Evolutionary conservation across 352 stramenopile species (phyloP), one percentile per base, ranked within the genome.

Genomic region (Pythium utonaiense): DNA sequence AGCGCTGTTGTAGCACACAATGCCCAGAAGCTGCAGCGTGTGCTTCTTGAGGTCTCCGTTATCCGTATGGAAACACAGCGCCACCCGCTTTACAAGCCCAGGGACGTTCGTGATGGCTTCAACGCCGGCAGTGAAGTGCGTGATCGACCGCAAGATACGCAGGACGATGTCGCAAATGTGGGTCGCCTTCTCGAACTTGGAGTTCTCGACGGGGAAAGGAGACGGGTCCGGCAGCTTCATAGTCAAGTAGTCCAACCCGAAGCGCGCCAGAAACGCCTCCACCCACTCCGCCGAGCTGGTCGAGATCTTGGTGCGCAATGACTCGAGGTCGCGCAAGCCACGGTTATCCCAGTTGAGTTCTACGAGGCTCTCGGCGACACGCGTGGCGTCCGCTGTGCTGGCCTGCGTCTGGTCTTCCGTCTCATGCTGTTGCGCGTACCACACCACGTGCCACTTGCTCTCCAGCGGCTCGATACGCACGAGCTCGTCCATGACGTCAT

Each of bases 1-100:
- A 14, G 84, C 84, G n/a, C 84, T 94, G 63, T 94, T 94, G 64
- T 94, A 94, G 44, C 84, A 94, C 9, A 94, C 73, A 59, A 94
- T 94, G 19, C 84, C 84, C 38, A 94, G 71, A 33, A 94, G 47
- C 34, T 94, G 84, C 1, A 94, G 63, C 4, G 84, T 92, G 55
- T 89, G 82, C 69, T 89, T 92, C 60, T 92, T 92, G 36, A 94
- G 48, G 36, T 92, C 79, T 22, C 71, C 78, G 69, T 89, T 88
- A 21, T 94, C 84, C 1, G 84, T 94, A 65, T 94, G 84, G 51
- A 94, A 94, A 56, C 84, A 94, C 16, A 94, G 67, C 16, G 84
- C 82, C 2, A 92, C 74, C 4, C 81, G 75, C 56, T 94, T 91
- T 3, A 94, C 82, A 25, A 94, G 76, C 25, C 84, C 84, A 12